A percentile compares a stretch with the other conserved stretches of the same genome.
phyloP scores from a whole-genome alignment of 208 protist species.

The Angomonas ambiguus region DNA sequence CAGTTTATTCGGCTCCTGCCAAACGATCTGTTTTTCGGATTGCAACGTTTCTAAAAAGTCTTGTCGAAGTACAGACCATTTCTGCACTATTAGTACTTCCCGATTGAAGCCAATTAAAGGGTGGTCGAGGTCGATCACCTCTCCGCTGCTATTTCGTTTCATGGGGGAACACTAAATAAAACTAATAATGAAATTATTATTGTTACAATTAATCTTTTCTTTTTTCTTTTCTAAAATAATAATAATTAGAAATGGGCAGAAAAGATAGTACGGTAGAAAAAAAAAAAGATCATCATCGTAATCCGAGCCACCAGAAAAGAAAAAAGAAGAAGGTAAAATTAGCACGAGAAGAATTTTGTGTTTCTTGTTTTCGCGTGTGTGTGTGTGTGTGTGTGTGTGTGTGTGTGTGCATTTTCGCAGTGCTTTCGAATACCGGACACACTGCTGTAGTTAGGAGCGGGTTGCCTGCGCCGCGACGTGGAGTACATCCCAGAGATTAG shows the following conservation, averaged over 20 bases:
- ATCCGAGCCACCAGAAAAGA: neutral
- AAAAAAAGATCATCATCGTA: neutral
- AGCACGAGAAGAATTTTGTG: too few relatives aligned
- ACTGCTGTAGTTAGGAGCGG: constrained; percentile 26
- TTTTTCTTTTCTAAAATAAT: neutral
- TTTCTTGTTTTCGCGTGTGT: neutral
- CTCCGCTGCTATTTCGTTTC: constrained; percentile 41
- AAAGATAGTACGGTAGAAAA: neutral
- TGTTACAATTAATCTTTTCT: neutral
- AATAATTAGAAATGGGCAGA: too few relatives aligned
- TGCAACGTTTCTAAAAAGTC: constrained; percentile 59
- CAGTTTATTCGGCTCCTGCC: constrained; percentile 73
- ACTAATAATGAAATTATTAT: neutral
- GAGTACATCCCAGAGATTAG: constrained; percentile 87
- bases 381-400: constrained; percentile 8
- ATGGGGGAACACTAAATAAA: constrained; percentile 18
- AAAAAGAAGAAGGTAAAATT: neutral
- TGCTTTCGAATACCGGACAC: neutral
- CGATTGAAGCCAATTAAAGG: constrained; percentile 72
- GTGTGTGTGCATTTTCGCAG: too few relatives aligned
- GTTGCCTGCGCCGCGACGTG: constrained; percentile 83
- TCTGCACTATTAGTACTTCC: constrained; percentile 65
- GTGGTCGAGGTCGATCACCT: constrained; percentile 34
- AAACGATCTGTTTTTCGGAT: constrained; percentile 21
- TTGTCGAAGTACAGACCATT: constrained; percentile 61